A percentile compares a stretch with the other conserved stretches of the same genome.
phyloP scores from a whole-genome alignment of 2,329 filamentous ascomycete genomes.

The Monosporascus sp. region DNA sequence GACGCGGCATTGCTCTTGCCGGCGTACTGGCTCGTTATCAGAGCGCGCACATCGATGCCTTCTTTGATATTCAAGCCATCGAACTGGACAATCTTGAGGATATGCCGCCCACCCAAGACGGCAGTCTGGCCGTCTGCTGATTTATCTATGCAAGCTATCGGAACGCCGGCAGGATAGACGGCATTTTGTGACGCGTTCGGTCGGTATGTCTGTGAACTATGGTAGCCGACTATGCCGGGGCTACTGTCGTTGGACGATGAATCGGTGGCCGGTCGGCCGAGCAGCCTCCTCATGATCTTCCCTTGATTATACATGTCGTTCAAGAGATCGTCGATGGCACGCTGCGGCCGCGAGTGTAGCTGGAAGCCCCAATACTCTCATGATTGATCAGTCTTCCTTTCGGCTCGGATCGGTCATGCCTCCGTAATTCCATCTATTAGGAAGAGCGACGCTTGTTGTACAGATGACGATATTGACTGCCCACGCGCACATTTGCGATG shows the following conservation, averaged over 20 bases:
- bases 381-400: conserved; percentile 11
- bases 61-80: conserved; percentile 51
- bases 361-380: conserved; percentile 17
- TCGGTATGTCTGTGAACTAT: conserved; percentile 40
- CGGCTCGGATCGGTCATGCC: neutral
- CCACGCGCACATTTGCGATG: too few relatives aligned
- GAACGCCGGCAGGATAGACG: conserved; percentile 44
- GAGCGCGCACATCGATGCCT: conserved; percentile 52
- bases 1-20: conserved; percentile 34
- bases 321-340: conserved; percentile 14
- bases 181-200: conserved; percentile 53
- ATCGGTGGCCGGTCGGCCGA: conserved; percentile 48
- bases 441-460: neutral
- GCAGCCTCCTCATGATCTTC: conserved; percentile 57
- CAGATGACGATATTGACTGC: too few relatives aligned
- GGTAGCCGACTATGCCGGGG: conserved; percentile 42
- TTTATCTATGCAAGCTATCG: conserved; percentile 54
- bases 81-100: conserved; percentile 56
- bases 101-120: conserved; percentile 54
- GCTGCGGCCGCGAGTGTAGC: conserved; percentile 16
- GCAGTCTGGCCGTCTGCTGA: conserved; percentile 52
- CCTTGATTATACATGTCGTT: conserved; percentile 47
- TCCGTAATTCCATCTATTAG: neutral
- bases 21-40: conserved; percentile 47
- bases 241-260: conserved; percentile 40